Evolutionary conservation across 257 asterid species (phyloP).

Genomic region (Marsdenia floribunda): DNA sequence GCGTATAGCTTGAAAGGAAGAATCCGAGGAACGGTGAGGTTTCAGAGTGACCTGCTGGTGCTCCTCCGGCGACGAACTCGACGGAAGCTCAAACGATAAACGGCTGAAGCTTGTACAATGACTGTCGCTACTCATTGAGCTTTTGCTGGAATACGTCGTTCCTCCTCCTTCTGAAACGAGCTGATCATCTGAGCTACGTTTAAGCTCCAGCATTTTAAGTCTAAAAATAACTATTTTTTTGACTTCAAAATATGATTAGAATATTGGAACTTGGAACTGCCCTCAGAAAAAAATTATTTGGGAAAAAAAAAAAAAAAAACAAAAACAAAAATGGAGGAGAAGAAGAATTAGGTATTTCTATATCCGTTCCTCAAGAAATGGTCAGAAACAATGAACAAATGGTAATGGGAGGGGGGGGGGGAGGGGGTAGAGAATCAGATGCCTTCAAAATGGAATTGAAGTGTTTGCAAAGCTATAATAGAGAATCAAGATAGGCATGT

Average conservation of each 20-base stretch:
- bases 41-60: conserved; percentile 24
- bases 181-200: conserved; percentile 23
- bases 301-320: no score
- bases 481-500: background rate
- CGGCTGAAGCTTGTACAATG: conserved; percentile 64
- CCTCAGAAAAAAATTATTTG: background rate
- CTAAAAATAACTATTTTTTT: background rate
- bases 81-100: conserved; percentile 56
- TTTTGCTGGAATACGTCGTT: conserved; percentile 34
- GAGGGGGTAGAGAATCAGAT: background rate
- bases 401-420: background rate
- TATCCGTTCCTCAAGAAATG: background rate
- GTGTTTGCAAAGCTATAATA: background rate
- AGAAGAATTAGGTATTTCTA: background rate
- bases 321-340: background rate
- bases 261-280: background rate
- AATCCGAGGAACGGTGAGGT: conserved; percentile 81
- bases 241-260: background rate
- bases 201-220: conserved; percentile 9
- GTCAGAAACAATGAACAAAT: background rate
- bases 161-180: conserved; percentile 14
- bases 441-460: background rate
- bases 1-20: conserved; percentile 45
- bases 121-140: conserved; percentile 68
- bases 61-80: conserved; percentile 46